Evolutionary conservation across 495 filamentous ascomycete species (phyloP), one percentile per base, ranked within the genome.

Genomic region (Terfezia claveryi): DNA sequence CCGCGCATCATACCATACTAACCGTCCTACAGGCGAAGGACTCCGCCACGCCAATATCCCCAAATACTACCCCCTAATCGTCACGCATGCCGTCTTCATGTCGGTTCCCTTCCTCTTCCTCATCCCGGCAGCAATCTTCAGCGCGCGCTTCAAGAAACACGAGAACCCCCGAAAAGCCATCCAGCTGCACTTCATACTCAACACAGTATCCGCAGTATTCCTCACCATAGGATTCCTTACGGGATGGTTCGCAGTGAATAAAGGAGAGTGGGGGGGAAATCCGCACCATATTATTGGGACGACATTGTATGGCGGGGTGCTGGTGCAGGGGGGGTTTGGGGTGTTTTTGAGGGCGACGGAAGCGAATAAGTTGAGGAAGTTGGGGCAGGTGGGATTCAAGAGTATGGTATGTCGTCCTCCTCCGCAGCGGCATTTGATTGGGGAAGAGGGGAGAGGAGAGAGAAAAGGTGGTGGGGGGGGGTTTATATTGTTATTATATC

Each of bases 281-380:
- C 91, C 91, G 2, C 91, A 98, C 70, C 84, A 87, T 70, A 87
- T 87, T 55, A 95, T 96, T 62, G 91, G 91, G 23, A 69, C 93
- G 37, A 82, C 87, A 38, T 80, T 98, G 55, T 96, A 91, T 67
- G 81, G 85, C 36, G 69, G 91, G 60, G 76, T 95, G 16, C 65
- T 93, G 32, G 74, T 87, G 23, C 92, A 95, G 63, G 74, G 80
- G 8, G 58, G 95, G 20, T 82, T 81, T 59, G 92, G 92, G 16
- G 77, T 77, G 59, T 72, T 83, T 38, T 73, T 92, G 38, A 76
- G 81, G 56, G 72, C 73, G 55, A 69, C 72, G 11, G 77, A 81
- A 59, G 77, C 76, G 61, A 75, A 76, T 27, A 59, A 66, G 20
- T 51, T 66, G 36, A 55, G 56, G 14, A 61, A 58, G 51, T 53